phyloP scores from a whole-genome alignment of 768 basidiomycete genomes.

The Termitomyces sp. region DNA sequence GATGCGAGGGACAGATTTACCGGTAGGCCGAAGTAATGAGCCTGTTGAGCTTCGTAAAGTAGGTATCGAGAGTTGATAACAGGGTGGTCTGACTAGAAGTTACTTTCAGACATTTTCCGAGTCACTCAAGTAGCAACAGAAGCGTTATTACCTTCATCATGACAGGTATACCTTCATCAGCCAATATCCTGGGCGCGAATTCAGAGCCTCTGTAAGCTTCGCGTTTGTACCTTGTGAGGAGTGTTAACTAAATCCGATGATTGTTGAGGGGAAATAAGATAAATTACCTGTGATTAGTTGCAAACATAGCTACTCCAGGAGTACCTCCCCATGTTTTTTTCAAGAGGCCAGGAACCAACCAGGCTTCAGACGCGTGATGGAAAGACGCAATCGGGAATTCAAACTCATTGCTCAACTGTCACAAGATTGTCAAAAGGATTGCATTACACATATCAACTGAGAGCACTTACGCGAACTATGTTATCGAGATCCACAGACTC shows the following conservation, averaged over 20 bases:
- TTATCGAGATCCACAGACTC: conserved; percentile 70
- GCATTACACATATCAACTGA: neutral
- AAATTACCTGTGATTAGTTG: conserved; percentile 60
- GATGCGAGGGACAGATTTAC: conserved; percentile 53
- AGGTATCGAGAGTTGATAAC: conserved; percentile 62
- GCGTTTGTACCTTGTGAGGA: conserved; percentile 34
- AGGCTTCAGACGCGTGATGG: conserved; percentile 87
- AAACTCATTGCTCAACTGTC: conserved; percentile 84
- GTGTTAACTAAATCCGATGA: neutral
- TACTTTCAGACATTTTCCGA: neutral
- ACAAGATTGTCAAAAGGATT: neutral
- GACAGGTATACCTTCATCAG: conserved; percentile 65
- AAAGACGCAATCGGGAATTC: conserved; percentile 76
- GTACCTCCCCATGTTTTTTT: conserved; percentile 64
- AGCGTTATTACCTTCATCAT: conserved; percentile 59
- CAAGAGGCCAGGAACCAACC: conserved; percentile 78
- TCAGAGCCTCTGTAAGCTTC: conserved; percentile 67
- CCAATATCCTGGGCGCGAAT: conserved; percentile 72
- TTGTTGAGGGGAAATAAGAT: neutral
- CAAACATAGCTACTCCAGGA: conserved; percentile 77
- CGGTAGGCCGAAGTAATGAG: conserved; percentile 61
- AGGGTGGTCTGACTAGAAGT: conserved; percentile 48
- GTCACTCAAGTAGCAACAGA: neutral
- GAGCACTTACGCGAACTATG: conserved; percentile 51
- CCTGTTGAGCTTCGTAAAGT: conserved; percentile 66